These are phyloP conservation scores for Calonectria crousiana DNA, from an alignment of 2,329 filamentous ascomycete genomes.

Conservation along the genomic window DNA sequence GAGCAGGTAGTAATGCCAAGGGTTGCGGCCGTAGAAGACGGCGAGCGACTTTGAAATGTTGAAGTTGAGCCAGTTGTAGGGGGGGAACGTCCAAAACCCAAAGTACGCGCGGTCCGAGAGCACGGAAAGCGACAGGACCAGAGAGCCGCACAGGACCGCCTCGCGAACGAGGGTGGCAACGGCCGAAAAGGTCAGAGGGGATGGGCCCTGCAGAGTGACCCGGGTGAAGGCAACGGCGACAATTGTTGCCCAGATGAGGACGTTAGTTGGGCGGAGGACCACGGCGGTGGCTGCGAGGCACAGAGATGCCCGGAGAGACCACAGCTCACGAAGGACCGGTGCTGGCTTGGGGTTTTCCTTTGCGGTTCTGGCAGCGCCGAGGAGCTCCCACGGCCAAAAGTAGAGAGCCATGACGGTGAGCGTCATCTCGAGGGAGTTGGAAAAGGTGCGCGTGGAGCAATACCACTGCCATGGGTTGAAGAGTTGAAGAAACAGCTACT, in stretches of 20 bases:
- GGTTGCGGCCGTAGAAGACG: slow-evolving; percentile 91
- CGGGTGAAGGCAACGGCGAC: slow-evolving; percentile 60
- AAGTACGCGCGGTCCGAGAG: slow-evolving; percentile 84
- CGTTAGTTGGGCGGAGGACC: slow-evolving; percentile 89
- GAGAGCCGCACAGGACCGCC: slow-evolving; percentile 70
- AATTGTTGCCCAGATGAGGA: slow-evolving; percentile 84
- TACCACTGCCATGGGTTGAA: slow-evolving; percentile 90
- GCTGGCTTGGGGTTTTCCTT: slow-evolving; percentile 55
- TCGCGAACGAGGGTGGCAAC: slow-evolving; percentile 71
- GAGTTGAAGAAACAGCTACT: slow-evolving; percentile 52
- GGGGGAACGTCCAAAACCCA: slow-evolving; percentile 87
- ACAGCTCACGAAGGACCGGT: slow-evolving; percentile 41
- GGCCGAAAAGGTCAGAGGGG: slow-evolving; percentile 57
- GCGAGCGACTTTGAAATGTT: slow-evolving; percentile 90
- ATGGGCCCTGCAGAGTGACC: slow-evolving; percentile 49
- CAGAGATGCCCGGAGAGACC: slow-evolving; percentile 68
- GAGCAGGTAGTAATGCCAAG: slow-evolving; percentile 92
- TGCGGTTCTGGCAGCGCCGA: slow-evolving; percentile 54
- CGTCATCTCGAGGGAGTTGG: slow-evolving; percentile 93
- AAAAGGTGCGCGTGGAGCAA: slow-evolving; percentile 91
- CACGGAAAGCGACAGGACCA: slow-evolving; percentile 73
- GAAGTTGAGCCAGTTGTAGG: slow-evolving; percentile 88
- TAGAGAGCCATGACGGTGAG: slow-evolving; percentile 84
- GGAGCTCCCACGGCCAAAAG: slow-evolving; percentile 88
- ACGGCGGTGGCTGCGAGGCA: slow-evolving; percentile 84